These are phyloP conservation scores for Cenococcum geophilum DNA, from an alignment of 495 filamentous ascomycete species.

Conservation along the genomic window DNA sequence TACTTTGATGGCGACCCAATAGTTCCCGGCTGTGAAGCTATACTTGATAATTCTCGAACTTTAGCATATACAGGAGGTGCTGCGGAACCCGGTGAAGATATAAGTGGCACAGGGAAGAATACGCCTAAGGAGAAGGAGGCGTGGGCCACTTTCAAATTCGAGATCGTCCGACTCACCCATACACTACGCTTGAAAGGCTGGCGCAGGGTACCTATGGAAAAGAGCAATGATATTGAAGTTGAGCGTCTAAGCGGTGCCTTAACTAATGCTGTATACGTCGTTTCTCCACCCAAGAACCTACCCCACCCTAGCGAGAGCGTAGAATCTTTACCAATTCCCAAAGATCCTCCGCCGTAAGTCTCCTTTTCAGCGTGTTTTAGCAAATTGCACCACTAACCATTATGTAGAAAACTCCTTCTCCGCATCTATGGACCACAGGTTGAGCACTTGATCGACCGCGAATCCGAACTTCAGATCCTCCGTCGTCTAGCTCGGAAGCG, in stretches of 20 bases:
- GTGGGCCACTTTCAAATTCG: constrained; percentile 78
- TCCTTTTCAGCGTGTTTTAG: neutral
- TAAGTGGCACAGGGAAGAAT: constrained; percentile 34
- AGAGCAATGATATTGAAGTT: constrained; percentile 64
- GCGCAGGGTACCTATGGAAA: constrained; percentile 73
- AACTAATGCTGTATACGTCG: constrained; percentile 94
- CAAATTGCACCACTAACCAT: constrained; percentile 13
- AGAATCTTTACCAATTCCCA: constrained; percentile 38
- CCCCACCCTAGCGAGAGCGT: constrained; percentile 40
- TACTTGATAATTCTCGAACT: constrained; percentile 84
- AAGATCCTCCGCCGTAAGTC: constrained; percentile 47
- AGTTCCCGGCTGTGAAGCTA: constrained; percentile 70
- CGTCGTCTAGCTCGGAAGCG: constrained; percentile 80
- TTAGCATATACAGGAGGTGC: constrained; percentile 63
- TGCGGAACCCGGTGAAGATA: constrained; percentile 43
- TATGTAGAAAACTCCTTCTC: constrained; percentile 68
- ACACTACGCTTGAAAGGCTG: constrained; percentile 85
- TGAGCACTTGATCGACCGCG: constrained; percentile 89
- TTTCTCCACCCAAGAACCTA: constrained; percentile 65
- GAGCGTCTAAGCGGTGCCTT: constrained; percentile 85
- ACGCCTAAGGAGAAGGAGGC: constrained; percentile 58
- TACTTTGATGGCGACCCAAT: constrained; percentile 58
- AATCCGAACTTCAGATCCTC: constrained; percentile 82
- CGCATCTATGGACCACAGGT: constrained; percentile 95
- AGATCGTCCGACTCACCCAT: constrained; percentile 83